Evolutionary conservation across 768 basidiomycete species (phyloP).

Genomic region (Hydnomerulius pinastri): DNA sequence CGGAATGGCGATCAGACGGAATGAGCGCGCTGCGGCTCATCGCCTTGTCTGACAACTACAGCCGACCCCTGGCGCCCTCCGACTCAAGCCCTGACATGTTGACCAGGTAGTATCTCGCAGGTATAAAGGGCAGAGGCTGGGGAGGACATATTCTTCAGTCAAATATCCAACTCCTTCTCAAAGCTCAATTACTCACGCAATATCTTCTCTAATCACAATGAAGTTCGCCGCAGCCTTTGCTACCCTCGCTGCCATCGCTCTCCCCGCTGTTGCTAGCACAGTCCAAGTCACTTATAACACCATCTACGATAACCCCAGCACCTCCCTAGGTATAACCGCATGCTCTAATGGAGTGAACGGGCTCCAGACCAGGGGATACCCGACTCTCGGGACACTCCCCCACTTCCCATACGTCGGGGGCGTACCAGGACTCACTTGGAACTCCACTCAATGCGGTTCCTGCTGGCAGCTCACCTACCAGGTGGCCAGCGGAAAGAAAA

Average conservation of each 20-base stretch:
- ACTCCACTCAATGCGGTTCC: slow-evolving; percentile 56
- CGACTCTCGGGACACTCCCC: slow-evolving; percentile 35
- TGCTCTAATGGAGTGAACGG: slow-evolving; percentile 39
- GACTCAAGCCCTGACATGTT: neutral
- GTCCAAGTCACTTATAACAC: slow-evolving; percentile 43
- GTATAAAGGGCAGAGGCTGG: neutral
- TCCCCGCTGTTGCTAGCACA: slow-evolving; percentile 20
- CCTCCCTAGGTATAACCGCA: slow-evolving; percentile 30
- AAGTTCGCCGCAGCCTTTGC: slow-evolving; percentile 13
- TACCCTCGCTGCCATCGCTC: slow-evolving; percentile 17
- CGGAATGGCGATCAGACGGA: neutral
- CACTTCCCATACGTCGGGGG: slow-evolving; percentile 36
- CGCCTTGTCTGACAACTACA: neutral
- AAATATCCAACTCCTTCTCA: neutral
- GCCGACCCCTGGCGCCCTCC: neutral
- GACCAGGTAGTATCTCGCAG: neutral
- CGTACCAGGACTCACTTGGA: slow-evolving; percentile 32
- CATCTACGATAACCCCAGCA: slow-evolving; percentile 32
- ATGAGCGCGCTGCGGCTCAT: neutral
- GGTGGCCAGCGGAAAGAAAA: slow-evolving; percentile 29
- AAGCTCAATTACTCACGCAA: neutral
- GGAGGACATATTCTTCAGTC: neutral
- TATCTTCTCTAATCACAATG: slow-evolving; percentile 11
- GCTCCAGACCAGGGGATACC: slow-evolving; percentile 31
- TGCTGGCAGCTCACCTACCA: slow-evolving; percentile 61